Conservation (phyloP, 306 rosid genomes). For the Castanopsis chinensis region DNA sequence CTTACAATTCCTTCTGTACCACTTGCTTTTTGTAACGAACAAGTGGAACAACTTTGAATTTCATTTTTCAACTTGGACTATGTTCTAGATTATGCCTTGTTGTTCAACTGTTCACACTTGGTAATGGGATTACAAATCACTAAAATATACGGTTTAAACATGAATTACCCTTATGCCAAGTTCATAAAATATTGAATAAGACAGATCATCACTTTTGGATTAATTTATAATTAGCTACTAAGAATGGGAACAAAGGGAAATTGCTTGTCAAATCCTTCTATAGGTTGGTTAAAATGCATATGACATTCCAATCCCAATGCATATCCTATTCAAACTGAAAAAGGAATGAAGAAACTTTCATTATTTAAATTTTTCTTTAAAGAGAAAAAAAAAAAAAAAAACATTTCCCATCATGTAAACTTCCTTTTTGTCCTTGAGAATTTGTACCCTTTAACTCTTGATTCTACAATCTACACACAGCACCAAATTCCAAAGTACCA, state of each 20-base stretch:
- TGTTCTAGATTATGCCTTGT: background rate
- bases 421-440: background rate
- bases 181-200: background rate
- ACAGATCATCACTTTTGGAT: background rate
- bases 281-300: background rate
- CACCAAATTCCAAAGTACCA: slow-evolving; percentile 13
- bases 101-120: slow-evolving; percentile 13
- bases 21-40: background rate
- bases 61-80: background rate
- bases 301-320: background rate
- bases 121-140: background rate
- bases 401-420: background rate
- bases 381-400: too few species aligned
- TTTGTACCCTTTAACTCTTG: background rate
- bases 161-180: background rate
- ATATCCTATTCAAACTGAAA: too few species aligned
- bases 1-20: background rate
- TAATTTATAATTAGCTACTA: background rate
- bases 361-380: background rate
- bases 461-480: slow-evolving; percentile 10
- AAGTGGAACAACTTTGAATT: background rate
- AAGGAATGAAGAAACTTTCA: too few species aligned
- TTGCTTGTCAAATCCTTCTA: background rate
- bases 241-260: background rate
- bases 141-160: background rate